Percentiles rank a stretch among this genome's conserved stretches.
Evolutionary conservation across 352 stramenopile genomes (phyloP).

Genomic region (Globisporangium iwayamae): DNA sequence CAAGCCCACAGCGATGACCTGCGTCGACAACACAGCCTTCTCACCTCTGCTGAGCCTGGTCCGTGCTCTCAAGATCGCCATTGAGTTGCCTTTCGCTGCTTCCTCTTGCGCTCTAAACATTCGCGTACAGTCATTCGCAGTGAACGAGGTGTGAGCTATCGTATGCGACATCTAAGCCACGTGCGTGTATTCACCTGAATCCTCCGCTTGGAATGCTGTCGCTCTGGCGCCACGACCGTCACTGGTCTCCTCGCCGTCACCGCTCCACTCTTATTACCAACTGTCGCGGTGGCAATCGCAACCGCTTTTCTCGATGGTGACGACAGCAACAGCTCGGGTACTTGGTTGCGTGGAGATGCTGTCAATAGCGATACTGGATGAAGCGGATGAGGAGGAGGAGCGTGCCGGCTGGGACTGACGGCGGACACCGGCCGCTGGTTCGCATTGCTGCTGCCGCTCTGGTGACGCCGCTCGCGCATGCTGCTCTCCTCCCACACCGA

Average conservation of each 20-base stretch:
- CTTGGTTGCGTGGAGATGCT: neutral
- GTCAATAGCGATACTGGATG: neutral
- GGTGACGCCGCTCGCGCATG: constrained; percentile 48
- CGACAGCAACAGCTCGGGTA: neutral
- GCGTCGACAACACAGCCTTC: neutral
- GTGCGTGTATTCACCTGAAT: neutral
- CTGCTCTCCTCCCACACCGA: neutral
- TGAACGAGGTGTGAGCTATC: neutral
- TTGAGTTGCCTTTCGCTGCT: constrained; percentile 8
- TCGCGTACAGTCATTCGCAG: neutral
- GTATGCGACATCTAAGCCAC: neutral
- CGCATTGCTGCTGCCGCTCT: constrained; percentile 55
- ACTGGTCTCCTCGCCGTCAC: constrained; percentile 22
- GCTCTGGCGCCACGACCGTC: neutral
- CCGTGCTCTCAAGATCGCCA: neutral
- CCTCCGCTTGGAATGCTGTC: neutral
- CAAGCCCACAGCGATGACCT: neutral
- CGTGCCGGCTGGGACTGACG: neutral
- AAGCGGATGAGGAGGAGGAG: neutral
- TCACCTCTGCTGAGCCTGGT: constrained; percentile 3
- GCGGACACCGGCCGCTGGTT: constrained; percentile 8
- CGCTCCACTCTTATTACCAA: constrained; percentile 12
- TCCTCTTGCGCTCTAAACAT: constrained; percentile 27
- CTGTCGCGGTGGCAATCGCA: neutral
- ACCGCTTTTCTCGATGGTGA: neutral